Evolutionary conservation across 495 filamentous ascomycete genomes (phyloP), one percentile per base, ranked within the genome.

Genomic region (Podospora sp.): DNA sequence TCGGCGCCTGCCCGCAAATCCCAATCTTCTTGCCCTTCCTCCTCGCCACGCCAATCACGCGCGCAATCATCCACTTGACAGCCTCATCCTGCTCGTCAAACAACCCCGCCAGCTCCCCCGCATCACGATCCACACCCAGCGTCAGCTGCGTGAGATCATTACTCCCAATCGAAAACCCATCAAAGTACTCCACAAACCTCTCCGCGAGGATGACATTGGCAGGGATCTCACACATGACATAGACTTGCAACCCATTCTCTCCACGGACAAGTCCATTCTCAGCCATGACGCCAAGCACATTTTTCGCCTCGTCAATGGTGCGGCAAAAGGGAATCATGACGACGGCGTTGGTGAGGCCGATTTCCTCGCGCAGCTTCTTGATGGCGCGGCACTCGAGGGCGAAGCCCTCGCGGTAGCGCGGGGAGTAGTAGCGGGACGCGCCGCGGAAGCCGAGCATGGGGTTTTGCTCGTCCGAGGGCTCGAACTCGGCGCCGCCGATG

Each of bases 311-410:
- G 18, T 22, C 52, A 12, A 76, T 67, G 6, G 77, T 77, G 2
- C 77, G 76, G 56, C 77, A 80, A 69, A 80, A 80, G 2, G 77
- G 77, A 25, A 80, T 72, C 77, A 80, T 80, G 8, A 77, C 72
- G 8, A 78, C 66, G 2, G 76, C 76, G 61, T 78, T 80, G 63
- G 68, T 69, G 64, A 80, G 75, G 7, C 77, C 77, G 56, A 80
- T 74, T 20, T 64, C 64, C 52, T 78, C 76, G 33, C 77, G 75
- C 21, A 80, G 63, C 40, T 63, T 67, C 65, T 75, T 75, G 71
- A 80, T 80, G 60, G 77, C 77, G 29, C 70, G 74, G 57, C 77
- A 80, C 69, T 80, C 77, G 26, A 80, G 69, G 27, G 68, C 73
- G 57, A 80, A 80, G 6, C 72, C 77, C 40, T 78, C 77, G 11